A percentile compares a stretch with the other conserved stretches of the same genome.
Conservation (phyloP, 2,329 filamentous ascomycete species). For the Aspergillus quadricinctus region DNA sequence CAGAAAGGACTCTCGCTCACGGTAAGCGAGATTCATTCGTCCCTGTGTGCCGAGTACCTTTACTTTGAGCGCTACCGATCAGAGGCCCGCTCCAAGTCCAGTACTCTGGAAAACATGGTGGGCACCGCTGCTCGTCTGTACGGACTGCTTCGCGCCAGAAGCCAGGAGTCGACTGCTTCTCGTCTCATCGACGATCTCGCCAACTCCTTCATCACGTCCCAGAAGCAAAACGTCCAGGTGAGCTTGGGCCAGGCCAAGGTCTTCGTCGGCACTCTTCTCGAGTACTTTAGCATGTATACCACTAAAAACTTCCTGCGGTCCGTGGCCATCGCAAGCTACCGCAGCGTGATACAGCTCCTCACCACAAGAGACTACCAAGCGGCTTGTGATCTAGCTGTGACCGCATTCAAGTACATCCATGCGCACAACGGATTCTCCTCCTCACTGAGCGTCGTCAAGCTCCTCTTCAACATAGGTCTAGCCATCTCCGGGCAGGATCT, state of each 20-base stretch:
- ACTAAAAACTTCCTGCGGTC: conserved; percentile 31
- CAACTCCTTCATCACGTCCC: conserved; percentile 26
- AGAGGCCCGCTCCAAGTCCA: conserved; percentile 34
- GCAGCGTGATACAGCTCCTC: conserved; percentile 25
- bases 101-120: conserved; percentile 32
- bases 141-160: conserved; percentile 20
- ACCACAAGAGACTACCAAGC: conserved; percentile 21
- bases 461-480: conserved; percentile 30
- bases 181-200: conserved; percentile 26
- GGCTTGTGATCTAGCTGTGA: conserved; percentile 27
- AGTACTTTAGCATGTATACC: conserved; percentile 27
- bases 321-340: conserved; percentile 29
- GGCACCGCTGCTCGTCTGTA: conserved; percentile 28
- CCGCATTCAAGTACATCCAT: conserved; percentile 28
- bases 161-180: conserved; percentile 15
- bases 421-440: conserved; percentile 23
- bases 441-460: conserved; percentile 24
- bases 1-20: conserved; percentile 17
- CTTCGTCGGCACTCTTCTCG: conserved; percentile 25
- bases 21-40: conserved; percentile 39
- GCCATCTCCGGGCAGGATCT: conserved; percentile 32
- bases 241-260: conserved; percentile 23
- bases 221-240: conserved; percentile 24
- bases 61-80: conserved; percentile 36
- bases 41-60: conserved; percentile 38